phyloP scores from a whole-genome alignment of 2,329 filamentous ascomycete genomes.

The Zymoseptoria crescenta region DNA sequence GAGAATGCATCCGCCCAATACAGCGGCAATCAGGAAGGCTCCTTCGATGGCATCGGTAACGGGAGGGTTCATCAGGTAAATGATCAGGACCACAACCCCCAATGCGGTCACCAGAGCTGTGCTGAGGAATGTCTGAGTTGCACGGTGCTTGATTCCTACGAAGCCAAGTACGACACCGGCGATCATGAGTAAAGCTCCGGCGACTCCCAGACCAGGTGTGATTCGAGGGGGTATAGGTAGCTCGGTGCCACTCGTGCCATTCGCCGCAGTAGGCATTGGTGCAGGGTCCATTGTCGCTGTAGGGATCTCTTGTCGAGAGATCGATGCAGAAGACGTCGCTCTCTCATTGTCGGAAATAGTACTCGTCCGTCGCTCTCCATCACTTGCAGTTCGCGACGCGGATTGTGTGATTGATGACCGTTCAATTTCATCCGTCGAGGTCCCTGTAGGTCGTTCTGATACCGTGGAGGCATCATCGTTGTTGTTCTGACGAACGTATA shows the following conservation, averaged over 20 bases:
- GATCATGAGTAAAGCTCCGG: constrained; percentile 66
- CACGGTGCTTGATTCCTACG: constrained; percentile 74
- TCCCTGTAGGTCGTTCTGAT: background rate
- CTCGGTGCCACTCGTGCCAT: background rate
- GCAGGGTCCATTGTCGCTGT: constrained; percentile 4
- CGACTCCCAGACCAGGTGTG: constrained; percentile 73
- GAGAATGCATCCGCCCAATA: constrained; percentile 64
- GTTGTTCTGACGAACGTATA: constrained; percentile 5
- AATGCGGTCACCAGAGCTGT: constrained; percentile 65
- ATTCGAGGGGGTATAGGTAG: constrained; percentile 67
- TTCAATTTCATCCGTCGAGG: background rate
- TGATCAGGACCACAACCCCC: constrained; percentile 68
- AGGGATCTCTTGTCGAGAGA: background rate
- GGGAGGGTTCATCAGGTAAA: constrained; percentile 80
- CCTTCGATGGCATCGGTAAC: constrained; percentile 71
- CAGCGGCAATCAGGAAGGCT: constrained; percentile 72
- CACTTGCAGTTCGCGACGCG: constrained; percentile 2
- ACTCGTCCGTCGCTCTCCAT: background rate
- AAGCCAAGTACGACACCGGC: constrained; percentile 64
- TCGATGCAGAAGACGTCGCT: constrained; percentile 9
- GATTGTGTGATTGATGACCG: constrained; percentile 2
- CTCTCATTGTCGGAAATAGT: constrained; percentile 1
- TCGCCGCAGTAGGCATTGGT: constrained; percentile 4
- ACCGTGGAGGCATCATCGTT: constrained; percentile 1
- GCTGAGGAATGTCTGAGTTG: constrained; percentile 71